Base-by-base conservation (phyloP, 371 early-diverging fungal genomes). In the Rhizopus sp. region DNA sequence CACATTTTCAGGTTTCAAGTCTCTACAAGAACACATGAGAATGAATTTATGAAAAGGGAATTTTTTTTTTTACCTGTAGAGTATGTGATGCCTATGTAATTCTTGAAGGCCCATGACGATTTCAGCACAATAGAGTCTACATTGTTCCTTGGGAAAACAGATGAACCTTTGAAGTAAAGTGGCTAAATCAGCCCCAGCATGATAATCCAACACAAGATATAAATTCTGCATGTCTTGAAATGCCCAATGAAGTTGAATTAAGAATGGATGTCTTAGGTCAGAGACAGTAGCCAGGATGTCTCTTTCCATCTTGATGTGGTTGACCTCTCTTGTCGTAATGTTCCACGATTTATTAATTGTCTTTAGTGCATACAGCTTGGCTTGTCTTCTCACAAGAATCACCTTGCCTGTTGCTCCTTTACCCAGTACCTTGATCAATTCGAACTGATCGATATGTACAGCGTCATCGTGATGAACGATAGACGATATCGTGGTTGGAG, bases 271-370 rank as follows among this genome's bases (percentile, higher is more conserved):
- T n/a, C 59, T 54, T n/a, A 75, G 54, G 9, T 62, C 55, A 3
- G 76, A 61, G 50, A 83, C 53, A 6, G 73, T 68, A 6, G 76
- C 68, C 37, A 88, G 62, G 38, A 86, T 75, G 62, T 73, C 71
- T 40, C 76, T 59, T 55, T 78, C 73, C 56, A 60, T 65, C 30
- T 57, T 62, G 13, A 74, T 80, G 70, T 85, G 85, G 53, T 90
- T 93, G 16, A 95, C 87, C 72, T 97, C 95, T 70, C 94, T 87
- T 51, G 84, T 80, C 56, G 90, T 85, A 48, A 92, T 82, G 35
- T 94, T 89, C 64, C 88, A 89, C 53, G 93, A 90, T 75, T 99
- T 99, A 69, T 92, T 95, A 15, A 98, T 80, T 0, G 96, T 91
- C 77, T 99, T 99, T 63, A 99, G 86, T 5, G 98, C 99, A 57